Base-by-base conservation (phyloP, 83 land plant genomes). In the Larix sibirica region DNA sequence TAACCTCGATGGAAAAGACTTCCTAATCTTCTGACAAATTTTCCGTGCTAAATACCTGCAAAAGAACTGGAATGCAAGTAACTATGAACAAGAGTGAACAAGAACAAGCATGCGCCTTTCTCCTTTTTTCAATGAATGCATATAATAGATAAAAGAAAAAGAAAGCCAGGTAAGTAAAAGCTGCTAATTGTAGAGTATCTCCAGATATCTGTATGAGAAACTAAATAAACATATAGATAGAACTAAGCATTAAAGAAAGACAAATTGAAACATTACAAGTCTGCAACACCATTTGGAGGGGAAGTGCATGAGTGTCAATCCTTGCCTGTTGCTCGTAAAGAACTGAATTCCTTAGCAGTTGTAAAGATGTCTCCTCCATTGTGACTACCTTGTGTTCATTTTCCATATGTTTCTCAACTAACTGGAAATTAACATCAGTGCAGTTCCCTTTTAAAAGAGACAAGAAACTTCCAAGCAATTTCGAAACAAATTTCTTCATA, bases 271-370 rank as follows among this genome's bases (percentile, higher is more conserved):
- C 14, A 54, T 14, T 54, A 26, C 17, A 58, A 77, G 62, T 54
- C 24, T 23, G 16, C 50, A 28, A 58, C 33, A 50, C 7, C n/a
- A 58, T 6, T 56, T 70, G 18, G 24, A 58, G 5, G n/a, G 28
- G 42, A 56, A 42, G 20, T 33, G 79, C 13, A 23, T 8, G n/a
- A 47, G 40, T 24, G 24, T 13, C 58, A 78, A 47, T 14, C 58
- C 92, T 87, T 86, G 84, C 92, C 62, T 75, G 62, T 84, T 87
- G 87, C 80, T 92, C 94, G 73, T 92, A 86, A 0, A 90, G 66
- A 23, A 71, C 79, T 17, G 85, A 80, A 69, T 88, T 84, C 23
- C 62, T 66, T 5, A 92, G 83, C 67, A 92, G 84, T 42, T 79
- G 85, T 47, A 59, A 40, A 77, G 94, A 88, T 80, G 86, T 90